These are phyloP conservation scores for Candida albicans DNA, from an alignment of 1,139 yeast genomes.

Conservation along the genomic window DNA sequence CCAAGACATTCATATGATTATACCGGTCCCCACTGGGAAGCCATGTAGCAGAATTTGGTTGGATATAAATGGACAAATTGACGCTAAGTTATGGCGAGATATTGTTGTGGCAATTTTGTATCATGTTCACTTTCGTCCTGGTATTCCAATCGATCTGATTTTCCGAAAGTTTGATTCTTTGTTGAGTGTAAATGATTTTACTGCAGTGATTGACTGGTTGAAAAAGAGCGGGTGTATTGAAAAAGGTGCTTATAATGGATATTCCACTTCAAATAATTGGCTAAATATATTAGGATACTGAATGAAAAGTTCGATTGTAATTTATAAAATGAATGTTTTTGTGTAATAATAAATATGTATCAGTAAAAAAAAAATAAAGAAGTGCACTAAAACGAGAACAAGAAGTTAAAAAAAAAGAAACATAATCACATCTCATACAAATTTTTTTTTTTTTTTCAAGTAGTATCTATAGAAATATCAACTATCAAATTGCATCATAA, in stretches of 20 bases:
- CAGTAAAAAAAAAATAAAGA: neutral
- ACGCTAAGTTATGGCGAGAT: constrained; percentile 58
- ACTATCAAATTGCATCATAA: constrained; percentile 17
- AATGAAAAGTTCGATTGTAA: too few species aligned
- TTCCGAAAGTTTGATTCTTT: constrained; percentile 39
- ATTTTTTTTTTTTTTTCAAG: neutral
- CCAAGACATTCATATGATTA: constrained; percentile 8
- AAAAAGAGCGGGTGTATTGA: constrained; percentile 39
- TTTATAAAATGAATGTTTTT: too few species aligned
- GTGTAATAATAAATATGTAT: neutral
- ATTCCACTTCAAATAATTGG: constrained; percentile 56
- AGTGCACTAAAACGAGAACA: neutral
- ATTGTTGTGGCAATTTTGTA: constrained; percentile 50
- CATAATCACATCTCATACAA: neutral
- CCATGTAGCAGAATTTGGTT: constrained; percentile 77
- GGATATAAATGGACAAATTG: constrained; percentile 60
- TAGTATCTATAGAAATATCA: neutral
- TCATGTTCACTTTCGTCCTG: constrained; percentile 66
- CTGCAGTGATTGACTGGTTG: constrained; percentile 60
- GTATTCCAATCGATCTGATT: constrained; percentile 43
- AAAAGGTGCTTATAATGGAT: constrained; percentile 45
- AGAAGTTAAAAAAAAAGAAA: neutral
- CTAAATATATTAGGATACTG: constrained; percentile 36
- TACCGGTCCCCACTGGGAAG: constrained; percentile 54
- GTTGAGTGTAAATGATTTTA: constrained; percentile 51